Percentiles rank a stretch among this genome's conserved stretches.
Evolutionary conservation across 2,329 filamentous ascomycete species (phyloP).

Genomic region (Hirsutella rhossiliensis): DNA sequence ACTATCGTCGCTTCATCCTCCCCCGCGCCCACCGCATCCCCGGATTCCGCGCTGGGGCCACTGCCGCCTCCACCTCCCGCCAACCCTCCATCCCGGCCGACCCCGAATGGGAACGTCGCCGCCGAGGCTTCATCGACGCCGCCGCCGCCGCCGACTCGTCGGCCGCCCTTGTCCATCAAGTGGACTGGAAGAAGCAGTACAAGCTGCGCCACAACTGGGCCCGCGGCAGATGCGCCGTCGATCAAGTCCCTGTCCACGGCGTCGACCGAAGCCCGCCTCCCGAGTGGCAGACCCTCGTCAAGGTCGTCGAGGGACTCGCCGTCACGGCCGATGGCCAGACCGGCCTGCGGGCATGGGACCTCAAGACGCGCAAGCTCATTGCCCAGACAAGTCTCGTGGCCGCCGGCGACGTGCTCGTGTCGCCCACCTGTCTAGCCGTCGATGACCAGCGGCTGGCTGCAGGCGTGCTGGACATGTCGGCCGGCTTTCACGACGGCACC

Average conservation of each 20-base stretch:
- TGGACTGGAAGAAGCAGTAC: conserved; percentile 84
- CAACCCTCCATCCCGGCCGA: conserved; percentile 23
- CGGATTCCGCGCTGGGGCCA: conserved; percentile 36
- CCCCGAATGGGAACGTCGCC: conserved; percentile 9
- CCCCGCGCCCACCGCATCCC: conserved; percentile 68
- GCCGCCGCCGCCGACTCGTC: not conserved
- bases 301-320: conserved; percentile 64
- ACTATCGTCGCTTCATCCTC: conserved; percentile 77
- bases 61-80: conserved; percentile 15
- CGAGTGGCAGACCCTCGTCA: conserved; percentile 55
- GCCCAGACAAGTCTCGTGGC: conserved; percentile 30
- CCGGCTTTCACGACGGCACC: conserved; percentile 62
- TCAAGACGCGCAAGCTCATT: conserved; percentile 50
- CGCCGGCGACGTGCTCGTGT: conserved; percentile 9
- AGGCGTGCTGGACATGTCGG: conserved; percentile 42
- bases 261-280: conserved; percentile 17
- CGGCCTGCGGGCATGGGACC: conserved; percentile 69
- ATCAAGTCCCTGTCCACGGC: conserved; percentile 53
- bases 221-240: conserved; percentile 65
- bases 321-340: conserved; percentile 59
- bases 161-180: conserved; percentile 6
- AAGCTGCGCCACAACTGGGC: conserved; percentile 87
- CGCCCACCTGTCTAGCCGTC: conserved; percentile 54
- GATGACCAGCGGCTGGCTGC: conserved; percentile 36
- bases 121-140: conserved; percentile 7